Base-by-base conservation (phyloP, 2,329 filamentous ascomycete species). In the Sclerotinia glacialis region DNA sequence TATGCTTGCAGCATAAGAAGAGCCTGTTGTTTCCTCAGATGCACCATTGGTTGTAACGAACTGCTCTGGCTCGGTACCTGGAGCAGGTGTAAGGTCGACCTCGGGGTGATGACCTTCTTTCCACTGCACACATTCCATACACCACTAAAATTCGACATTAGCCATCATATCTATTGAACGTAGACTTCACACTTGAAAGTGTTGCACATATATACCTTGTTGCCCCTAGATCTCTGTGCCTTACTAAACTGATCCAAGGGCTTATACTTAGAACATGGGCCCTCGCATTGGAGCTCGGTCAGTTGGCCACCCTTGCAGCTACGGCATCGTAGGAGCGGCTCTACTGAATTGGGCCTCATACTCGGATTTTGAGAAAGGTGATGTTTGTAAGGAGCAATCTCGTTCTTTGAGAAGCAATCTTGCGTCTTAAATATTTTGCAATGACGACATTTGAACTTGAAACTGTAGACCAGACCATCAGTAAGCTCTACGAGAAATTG, bases 211-310 rank as follows among this genome's bases (percentile, higher is more conserved):
- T 52, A 52, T 42, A 50, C 59, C 28, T 63, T 50, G 40, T 56
- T 47, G 82, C 77, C 50, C 37, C 72, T 76, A 18, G 44, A 49
- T 78, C 74, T 84, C 80, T 72, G 64, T 8, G 70, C 70, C 69
- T 83, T 85, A 23, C 80, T 79, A 69, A 85, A 87, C 0, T 77
- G 76, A 7, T 82, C 79, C 2, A 84, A 66, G 1, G 62, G 76
- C 70, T 84, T 84, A 2, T 75, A 78, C 66, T 78, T 72, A 26
- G 78, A 73, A 71, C 85, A 86, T 49, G 71, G 72, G 47, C 79
- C 75, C 42, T 70, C 72, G 70, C 84, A 86, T 11, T 77, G 75
- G 37, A 85, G 71, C 70, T 86, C 84, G 5, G 78, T 74, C 2
- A 77, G 69, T 56, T 79, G 78, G 16, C 72, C 71, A 5, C 79